Evolutionary conservation across 1,139 yeast species (phyloP).

Genomic region (Candida glucosophila): DNA sequence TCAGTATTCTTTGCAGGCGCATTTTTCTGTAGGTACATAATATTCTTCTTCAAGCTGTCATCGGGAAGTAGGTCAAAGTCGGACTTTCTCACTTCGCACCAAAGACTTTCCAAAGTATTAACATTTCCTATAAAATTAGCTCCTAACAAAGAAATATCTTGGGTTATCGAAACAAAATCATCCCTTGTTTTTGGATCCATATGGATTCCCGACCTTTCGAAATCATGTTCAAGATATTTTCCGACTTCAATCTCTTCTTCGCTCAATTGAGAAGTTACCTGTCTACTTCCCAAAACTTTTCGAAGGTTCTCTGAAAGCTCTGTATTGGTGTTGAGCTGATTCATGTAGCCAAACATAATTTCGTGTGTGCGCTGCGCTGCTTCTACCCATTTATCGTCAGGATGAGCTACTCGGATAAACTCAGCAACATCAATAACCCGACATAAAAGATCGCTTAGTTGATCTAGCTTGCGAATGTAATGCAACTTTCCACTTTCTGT

Average conservation of each 20-base stretch:
- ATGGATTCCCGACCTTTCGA: conserved; percentile 83
- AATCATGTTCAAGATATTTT: conserved; percentile 69
- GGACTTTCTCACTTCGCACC: conserved; percentile 25
- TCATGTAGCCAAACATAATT: conserved; percentile 89
- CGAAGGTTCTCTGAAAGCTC: conserved; percentile 57
- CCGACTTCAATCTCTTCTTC: conserved; percentile 82
- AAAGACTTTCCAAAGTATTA: conserved; percentile 31
- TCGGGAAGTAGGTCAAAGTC: conserved; percentile 25
- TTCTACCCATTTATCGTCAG: conserved; percentile 56
- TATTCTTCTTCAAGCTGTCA: conserved; percentile 15
- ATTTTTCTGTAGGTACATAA: conserved; percentile 17
- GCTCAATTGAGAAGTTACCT: conserved; percentile 31
- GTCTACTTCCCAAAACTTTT: conserved; percentile 39
- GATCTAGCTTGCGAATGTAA: conserved; percentile 66
- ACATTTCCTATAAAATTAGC: conserved; percentile 65
- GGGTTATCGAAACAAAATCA: conserved; percentile 71
- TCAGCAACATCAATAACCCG: conserved; percentile 93
- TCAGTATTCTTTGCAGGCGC: conserved; percentile 7
- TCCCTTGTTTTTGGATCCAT: conserved; percentile 62
- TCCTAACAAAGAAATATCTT: conserved; percentile 73
- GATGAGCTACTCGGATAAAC: conserved; percentile 84
- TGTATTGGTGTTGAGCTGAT: conserved; percentile 77
- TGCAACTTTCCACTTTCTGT: conserved; percentile 36
- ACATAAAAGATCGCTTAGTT: conserved; percentile 80
- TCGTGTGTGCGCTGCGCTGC: conserved; percentile 91